Evolutionary conservation across 2,329 filamentous ascomycete species (phyloP).

Genomic region (Fusarium heterosporum): DNA sequence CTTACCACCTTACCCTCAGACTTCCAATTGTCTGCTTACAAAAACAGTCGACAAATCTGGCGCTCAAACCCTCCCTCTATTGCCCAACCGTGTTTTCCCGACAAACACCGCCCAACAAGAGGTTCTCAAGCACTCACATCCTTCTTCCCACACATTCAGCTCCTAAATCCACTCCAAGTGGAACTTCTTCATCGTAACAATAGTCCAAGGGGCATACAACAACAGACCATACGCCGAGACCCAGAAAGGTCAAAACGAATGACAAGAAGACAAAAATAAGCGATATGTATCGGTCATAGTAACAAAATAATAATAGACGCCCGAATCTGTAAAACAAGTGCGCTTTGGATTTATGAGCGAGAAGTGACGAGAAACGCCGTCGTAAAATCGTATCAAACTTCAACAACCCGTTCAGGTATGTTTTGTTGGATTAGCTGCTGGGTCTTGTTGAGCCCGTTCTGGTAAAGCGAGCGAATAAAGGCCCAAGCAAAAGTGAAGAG

Average conservation of each 20-base stretch:
- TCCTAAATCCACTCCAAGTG: not conserved
- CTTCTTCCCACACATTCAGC: not conserved
- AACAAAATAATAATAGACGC: conserved; percentile 28
- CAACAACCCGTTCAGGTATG: conserved; percentile 43
- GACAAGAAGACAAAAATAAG: conserved; percentile 5
- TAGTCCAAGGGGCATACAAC: conserved; percentile 2
- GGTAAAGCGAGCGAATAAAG: conserved; percentile 50
- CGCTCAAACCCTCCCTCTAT: conserved; percentile 8
- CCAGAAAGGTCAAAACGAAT: conserved; percentile 12
- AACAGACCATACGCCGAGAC: conserved; percentile 6
- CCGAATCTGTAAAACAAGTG: conserved; percentile 22
- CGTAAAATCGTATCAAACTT: conserved; percentile 44
- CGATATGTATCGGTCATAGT: conserved; percentile 21
- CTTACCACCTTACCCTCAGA: not conserved
- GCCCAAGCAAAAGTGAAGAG: conserved; percentile 55
- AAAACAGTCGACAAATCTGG: conserved; percentile 1
- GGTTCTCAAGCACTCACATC: not conserved
- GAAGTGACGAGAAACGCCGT: conserved; percentile 29
- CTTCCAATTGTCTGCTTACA: conserved; percentile 1
- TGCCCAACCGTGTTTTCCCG: conserved; percentile 12
- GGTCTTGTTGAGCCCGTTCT: conserved; percentile 46
- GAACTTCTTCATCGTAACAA: not conserved
- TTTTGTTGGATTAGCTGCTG: conserved; percentile 47
- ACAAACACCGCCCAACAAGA: conserved; percentile 7
- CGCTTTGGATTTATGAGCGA: conserved; percentile 30